phyloP scores from a whole-genome alignment of 169 alveolate genomes.

The Nephromyces sp. region DNA sequence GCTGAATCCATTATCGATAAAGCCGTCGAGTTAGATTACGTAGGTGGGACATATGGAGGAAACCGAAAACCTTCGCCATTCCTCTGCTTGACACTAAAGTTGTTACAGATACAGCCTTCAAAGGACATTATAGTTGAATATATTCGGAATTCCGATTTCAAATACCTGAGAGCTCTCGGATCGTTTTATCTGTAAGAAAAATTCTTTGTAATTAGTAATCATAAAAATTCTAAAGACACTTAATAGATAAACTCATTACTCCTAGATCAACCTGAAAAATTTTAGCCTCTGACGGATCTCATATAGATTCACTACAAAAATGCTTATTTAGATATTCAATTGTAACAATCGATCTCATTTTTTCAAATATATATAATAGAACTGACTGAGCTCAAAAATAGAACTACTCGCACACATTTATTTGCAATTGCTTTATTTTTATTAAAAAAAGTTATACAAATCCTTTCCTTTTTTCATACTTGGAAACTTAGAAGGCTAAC shows the following conservation, averaged over 20 bases:
- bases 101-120: conserved; percentile 91
- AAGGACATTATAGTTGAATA: conserved; percentile 86
- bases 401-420: not conserved
- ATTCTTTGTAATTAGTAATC: too few species aligned
- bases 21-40: conserved; percentile 84
- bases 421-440: not conserved
- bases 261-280: too few species aligned
- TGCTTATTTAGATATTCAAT: too few species aligned
- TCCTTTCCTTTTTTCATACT: not conserved
- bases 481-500: conserved; percentile 39
- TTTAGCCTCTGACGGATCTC: too few species aligned
- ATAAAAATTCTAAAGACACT: too few species aligned
- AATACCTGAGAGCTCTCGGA: conserved; percentile 92
- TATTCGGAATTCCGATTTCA: conserved; percentile 83
- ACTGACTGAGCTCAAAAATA: not conserved
- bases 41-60: conserved; percentile 95
- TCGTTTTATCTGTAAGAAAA: conserved; percentile 77
- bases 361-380: too few species aligned
- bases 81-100: conserved; percentile 84
- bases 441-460: not conserved
- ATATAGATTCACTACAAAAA: too few species aligned
- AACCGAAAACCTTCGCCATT: conserved; percentile 88
- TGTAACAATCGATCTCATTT: too few species aligned
- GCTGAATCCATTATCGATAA: conserved; percentile 87
- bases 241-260: too few species aligned